Evolutionary conservation across 148 eudicot genomes (phyloP).

Genomic region (Rhododendron griersonianum): DNA sequence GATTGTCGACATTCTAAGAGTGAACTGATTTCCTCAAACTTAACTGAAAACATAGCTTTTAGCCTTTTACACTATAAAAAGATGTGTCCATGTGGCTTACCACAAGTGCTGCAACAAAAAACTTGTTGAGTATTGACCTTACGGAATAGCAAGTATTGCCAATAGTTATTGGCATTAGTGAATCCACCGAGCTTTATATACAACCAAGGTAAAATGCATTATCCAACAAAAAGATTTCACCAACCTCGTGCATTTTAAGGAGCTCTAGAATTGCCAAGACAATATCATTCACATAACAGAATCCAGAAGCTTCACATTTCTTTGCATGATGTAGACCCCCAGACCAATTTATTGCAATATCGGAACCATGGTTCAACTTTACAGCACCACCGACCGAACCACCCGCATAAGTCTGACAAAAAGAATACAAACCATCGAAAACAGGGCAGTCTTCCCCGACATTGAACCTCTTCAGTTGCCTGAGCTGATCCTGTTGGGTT

Average conservation of each 20-base stretch:
- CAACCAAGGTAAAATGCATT: not conserved
- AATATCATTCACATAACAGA: constrained; percentile 67
- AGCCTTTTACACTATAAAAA: not conserved
- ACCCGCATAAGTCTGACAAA: constrained; percentile 68
- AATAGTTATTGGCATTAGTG: not conserved
- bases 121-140: not conserved
- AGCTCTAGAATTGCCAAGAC: constrained; percentile 60
- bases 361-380: constrained; percentile 56
- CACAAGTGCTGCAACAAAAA: not conserved
- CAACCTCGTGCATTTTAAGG: constrained; percentile 60
- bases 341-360: constrained; percentile 66
- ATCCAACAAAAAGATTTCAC: constrained; percentile 6
- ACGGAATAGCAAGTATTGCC: not conserved
- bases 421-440: constrained; percentile 57
- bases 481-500: constrained; percentile 55
- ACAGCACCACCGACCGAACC: constrained; percentile 68
- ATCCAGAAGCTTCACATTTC: constrained; percentile 69
- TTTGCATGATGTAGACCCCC: constrained; percentile 75
- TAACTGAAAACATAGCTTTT: not conserved
- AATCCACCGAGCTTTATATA: not conserved
- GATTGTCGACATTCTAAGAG: not conserved
- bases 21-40: not conserved
- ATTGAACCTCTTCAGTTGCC: constrained; percentile 62
- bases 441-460: constrained; percentile 82
- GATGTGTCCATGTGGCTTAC: not conserved